Evolutionary conservation across 2,329 filamentous ascomycete species (phyloP).

Genomic region (Cytospora schulzeri): DNA sequence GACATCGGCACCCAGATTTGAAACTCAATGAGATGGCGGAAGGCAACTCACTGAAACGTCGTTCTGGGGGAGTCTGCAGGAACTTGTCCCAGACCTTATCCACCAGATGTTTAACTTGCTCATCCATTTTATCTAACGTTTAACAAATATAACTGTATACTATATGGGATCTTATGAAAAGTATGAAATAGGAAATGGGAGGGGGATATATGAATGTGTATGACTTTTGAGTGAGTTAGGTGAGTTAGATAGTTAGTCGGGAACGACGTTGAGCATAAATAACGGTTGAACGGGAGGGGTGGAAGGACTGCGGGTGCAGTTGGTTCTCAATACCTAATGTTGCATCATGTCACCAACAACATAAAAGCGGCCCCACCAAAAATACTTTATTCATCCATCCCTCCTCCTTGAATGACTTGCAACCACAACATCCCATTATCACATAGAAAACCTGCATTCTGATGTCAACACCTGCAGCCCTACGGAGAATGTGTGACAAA

Average conservation of each 20-base stretch:
- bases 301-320: neutral
- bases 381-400: neutral
- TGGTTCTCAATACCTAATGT: neutral
- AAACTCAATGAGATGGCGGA: neutral
- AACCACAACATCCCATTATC: conserved; percentile 10
- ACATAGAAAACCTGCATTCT: conserved; percentile 26
- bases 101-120: conserved; percentile 70
- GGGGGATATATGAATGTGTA: neutral
- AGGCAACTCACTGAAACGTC: conserved; percentile 52
- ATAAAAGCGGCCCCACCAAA: neutral
- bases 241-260: neutral
- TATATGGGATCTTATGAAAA: neutral
- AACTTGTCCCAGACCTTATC: conserved; percentile 71
- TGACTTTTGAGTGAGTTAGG: too few relatives aligned
- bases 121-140: conserved; percentile 62
- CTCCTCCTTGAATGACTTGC: conserved; percentile 1
- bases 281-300: neutral
- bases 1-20: neutral
- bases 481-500: conserved; percentile 14
- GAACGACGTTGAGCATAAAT: neutral
- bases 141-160: neutral
- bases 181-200: neutral
- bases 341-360: neutral
- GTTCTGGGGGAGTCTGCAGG: conserved; percentile 50
- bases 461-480: conserved; percentile 31